Percentiles rank a stretch among this genome's conserved stretches.
Evolutionary conservation across 768 basidiomycete genomes (phyloP).

Genomic region (Pleurotus salmoneostramineus): DNA sequence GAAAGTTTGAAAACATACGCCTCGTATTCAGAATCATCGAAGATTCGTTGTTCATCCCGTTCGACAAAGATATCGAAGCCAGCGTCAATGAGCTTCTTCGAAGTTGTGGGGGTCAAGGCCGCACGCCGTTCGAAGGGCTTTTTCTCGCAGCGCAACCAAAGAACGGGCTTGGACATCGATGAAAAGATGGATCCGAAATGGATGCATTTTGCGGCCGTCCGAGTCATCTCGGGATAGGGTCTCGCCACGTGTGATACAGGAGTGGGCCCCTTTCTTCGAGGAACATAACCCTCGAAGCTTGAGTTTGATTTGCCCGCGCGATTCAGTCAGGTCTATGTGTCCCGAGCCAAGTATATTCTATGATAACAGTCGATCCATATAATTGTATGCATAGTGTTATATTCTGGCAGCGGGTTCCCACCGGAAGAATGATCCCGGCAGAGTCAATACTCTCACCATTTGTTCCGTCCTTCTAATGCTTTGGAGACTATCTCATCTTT

Average conservation of each 20-base stretch:
- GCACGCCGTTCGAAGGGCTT: conserved; percentile 93
- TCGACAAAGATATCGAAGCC: conserved; percentile 92
- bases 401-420: background rate
- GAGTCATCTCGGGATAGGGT: background rate
- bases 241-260: background rate
- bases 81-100: conserved; percentile 81
- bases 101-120: conserved; percentile 88
- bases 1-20: conserved; percentile 50
- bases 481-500: conserved; percentile 22
- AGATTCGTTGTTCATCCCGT: conserved; percentile 90
- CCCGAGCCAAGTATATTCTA: no score
- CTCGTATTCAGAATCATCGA: conserved; percentile 90
- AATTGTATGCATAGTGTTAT: no score
- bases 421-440: background rate
- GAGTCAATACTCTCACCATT: background rate
- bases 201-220: conserved; percentile 13
- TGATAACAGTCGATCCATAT: no score
- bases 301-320: no score
- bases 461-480: background rate
- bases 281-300: background rate
- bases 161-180: conserved; percentile 45
- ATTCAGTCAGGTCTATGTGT: no score
- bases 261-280: background rate
- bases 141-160: conserved; percentile 98
- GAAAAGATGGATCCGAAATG: background rate